Evolutionary conservation across 768 basidiomycete species (phyloP).

Genomic region (Kondoa subrosea): DNA sequence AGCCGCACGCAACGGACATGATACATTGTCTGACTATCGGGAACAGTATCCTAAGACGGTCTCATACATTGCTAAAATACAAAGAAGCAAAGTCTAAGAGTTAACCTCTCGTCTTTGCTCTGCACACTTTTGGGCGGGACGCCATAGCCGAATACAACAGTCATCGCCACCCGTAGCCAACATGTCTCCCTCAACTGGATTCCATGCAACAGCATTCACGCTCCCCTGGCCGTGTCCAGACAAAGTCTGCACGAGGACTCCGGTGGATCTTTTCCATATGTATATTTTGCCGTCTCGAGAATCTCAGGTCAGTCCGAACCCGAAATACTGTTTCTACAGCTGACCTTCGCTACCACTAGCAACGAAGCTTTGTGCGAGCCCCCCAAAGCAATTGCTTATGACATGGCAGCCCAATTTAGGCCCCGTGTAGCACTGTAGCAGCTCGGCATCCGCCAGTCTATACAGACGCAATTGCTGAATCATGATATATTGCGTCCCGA

Average conservation of each 20-base stretch:
- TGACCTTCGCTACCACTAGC: conserved; percentile 92
- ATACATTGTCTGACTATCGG: no score
- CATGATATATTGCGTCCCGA: conserved; percentile 15
- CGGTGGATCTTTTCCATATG: conserved; percentile 82
- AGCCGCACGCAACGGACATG: no score
- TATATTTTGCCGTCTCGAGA: conserved; percentile 71
- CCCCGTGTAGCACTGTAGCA: conserved; percentile 66
- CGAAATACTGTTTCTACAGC: conserved; percentile 26
- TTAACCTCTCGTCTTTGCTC: background rate
- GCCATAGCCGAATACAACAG: conserved; percentile 77
- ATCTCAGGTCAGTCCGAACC: background rate
- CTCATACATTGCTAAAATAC: background rate
- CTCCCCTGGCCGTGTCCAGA: conserved; percentile 71
- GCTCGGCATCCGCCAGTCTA: conserved; percentile 51
- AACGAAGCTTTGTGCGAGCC: conserved; percentile 69
- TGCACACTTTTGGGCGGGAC: background rate
- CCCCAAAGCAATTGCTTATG: conserved; percentile 86
- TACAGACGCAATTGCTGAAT: conserved; percentile 73
- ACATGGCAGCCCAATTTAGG: conserved; percentile 70
- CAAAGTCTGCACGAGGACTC: conserved; percentile 66
- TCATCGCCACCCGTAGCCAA: conserved; percentile 97
- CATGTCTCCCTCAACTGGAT: conserved; percentile 69
- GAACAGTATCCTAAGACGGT: background rate
- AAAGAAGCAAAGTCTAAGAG: background rate
- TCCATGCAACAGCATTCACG: conserved; percentile 95